Evolutionary conservation across 805 yeast genomes (phyloP), one percentile per base, ranked within the genome.

Genomic region (Ogataea dorogensis): DNA sequence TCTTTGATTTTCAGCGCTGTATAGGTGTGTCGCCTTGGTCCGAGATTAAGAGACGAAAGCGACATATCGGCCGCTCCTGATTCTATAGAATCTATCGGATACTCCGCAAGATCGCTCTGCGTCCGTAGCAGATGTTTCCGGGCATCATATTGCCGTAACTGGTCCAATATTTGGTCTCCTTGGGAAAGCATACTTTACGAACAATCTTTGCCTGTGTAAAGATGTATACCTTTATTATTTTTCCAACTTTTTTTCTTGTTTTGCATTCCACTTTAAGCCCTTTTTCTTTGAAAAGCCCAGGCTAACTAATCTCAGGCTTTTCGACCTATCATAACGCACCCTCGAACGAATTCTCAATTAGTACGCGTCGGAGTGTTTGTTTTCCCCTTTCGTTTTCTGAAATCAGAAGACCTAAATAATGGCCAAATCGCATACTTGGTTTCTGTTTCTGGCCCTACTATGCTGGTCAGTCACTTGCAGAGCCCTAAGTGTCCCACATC

Each of bases 111-210:
- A n/a, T 36, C 44, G 16, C 47, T 36, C 21, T 45, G 49, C 17
- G 49, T 38, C 21, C 51, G 35, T n/a, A 40, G 28, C 24, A 38
- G 50, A 27, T 50, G 46, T 24, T 58, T 59, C 15, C 52, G 44
- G 24, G 49, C 47, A 38, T 61, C 66, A 37, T 56, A 60, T 32
- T 53, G 58, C n/a, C 58, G 52, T 13, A 61, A 49, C 42, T 61
- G 66, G 33, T 54, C 54, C 24, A 61, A 30, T 16, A 61, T 43
- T 40, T 61, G 64, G 35, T 58, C 63, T 1, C 64, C 63, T 31
- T 59, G 64, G 4, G 65, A 56, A 13, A 56, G 34, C 59, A 58
- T 57, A 23, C 12, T 12, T 19, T 19, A 19, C 4, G 18, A 6
- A 18, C 3, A n/a, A n/a, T n/a, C n/a, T n/a, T n/a, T 18, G 23